These are phyloP conservation scores for Epichloe coenophiala DNA, from an alignment of 2,329 filamentous ascomycete species.

Conservation along the genomic window DNA sequence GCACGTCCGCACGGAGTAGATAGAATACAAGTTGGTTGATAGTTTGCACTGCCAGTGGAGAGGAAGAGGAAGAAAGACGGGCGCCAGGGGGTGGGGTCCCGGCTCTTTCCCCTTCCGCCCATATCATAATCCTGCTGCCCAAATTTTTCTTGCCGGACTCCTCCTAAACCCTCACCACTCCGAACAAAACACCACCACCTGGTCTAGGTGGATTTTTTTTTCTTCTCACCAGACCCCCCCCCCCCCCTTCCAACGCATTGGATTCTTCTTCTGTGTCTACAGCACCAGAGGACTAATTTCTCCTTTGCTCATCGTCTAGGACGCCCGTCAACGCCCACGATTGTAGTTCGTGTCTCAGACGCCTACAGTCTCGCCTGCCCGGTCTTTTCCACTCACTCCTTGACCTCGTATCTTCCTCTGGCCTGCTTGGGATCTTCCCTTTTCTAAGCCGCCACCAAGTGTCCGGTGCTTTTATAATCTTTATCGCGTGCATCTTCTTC, in stretches of 20 bases:
- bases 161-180: constrained; percentile 24
- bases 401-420: constrained; percentile 12
- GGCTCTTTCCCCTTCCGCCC: constrained; percentile 18
- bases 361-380: constrained; percentile 8
- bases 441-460: constrained; percentile 12
- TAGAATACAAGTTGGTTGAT: too few relatives aligned
- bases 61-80: not conserved
- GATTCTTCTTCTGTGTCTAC: constrained; percentile 19
- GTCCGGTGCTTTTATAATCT: constrained; percentile 4
- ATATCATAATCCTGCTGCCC: constrained; percentile 23
- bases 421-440: constrained; percentile 9
- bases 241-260: constrained; percentile 19
- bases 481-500: constrained; percentile 5
- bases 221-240: constrained; percentile 19
- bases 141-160: constrained; percentile 23
- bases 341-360: constrained; percentile 19
- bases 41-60: not conserved
- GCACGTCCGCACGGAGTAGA: too few relatives aligned
- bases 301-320: constrained; percentile 13
- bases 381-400: constrained; percentile 19
- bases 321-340: constrained; percentile 15
- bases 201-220: constrained; percentile 22
- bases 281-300: constrained; percentile 17
- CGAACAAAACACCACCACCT: constrained; percentile 12
- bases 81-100: not conserved